phyloP scores from a whole-genome alignment of 257 asterid species.

The Petunia secreta region DNA sequence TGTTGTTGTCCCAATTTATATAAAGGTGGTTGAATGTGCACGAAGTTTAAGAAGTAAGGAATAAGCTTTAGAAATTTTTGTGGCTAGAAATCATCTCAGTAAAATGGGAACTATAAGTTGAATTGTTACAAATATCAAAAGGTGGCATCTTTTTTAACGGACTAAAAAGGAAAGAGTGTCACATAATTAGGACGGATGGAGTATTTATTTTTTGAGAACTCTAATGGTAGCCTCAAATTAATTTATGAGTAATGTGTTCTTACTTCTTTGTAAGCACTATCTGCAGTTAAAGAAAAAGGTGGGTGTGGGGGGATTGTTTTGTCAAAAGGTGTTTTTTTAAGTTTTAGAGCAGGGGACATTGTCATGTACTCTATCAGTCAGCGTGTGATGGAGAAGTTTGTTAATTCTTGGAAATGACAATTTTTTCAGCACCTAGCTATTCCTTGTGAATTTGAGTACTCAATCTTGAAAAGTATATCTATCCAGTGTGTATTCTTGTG shows the following conservation, averaged over 20 bases:
- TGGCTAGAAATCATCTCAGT: too few species aligned
- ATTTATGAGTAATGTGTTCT: neutral
- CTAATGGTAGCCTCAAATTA: neutral
- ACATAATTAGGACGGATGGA: too few species aligned
- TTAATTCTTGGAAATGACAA: too few species aligned
- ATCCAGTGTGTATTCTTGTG: slow-evolving; percentile 17
- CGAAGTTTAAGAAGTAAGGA: too few species aligned
- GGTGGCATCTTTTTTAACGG: too few species aligned
- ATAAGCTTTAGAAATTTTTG: too few species aligned
- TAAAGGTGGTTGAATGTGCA: too few species aligned
- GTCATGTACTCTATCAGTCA: neutral
- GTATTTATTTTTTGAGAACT: neutral
- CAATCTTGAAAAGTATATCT: neutral
- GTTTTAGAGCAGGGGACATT: neutral
- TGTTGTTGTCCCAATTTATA: too few species aligned
- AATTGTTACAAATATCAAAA: too few species aligned
- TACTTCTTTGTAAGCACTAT: neutral
- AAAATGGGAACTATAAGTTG: too few species aligned
- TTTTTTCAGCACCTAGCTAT: neutral
- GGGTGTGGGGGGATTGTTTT: neutral
- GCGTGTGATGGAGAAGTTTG: neutral
- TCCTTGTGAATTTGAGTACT: neutral
- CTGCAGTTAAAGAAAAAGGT: neutral
- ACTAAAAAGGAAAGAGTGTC: too few species aligned
- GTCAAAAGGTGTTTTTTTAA: neutral